Evolutionary conservation across 768 basidiomycete genomes (phyloP), one percentile per base, ranked within the genome.

Genomic region (Podaxis pistillaris): DNA sequence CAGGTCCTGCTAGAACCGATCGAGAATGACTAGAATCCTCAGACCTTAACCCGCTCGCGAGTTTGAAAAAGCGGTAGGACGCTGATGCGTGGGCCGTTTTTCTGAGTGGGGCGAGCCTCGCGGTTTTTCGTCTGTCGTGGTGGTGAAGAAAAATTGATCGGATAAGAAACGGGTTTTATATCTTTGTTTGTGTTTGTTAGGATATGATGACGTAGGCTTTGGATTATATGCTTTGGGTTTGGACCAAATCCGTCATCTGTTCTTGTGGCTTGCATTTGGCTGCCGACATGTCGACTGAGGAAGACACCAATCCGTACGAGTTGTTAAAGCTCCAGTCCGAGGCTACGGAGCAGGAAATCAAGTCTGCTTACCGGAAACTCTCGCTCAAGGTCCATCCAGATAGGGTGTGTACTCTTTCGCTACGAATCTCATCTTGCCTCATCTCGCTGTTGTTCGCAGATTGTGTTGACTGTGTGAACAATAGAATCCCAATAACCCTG

Each of bases 331-430:
- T 93, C 33, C 76, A 78, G 5, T 68, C 79, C 44, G 90, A 91
- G 65, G 81, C 88, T 17, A 88, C 88, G 33, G 91, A 93, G 63
- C 82, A 85, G 56, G 91, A 93, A 65, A 90, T 94, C 58, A 82
- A 84, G 62, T 90, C 86, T 2, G 91, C 92, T 0, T 94, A 93
- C 67, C 83, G 92, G 44, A 81, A 90, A 63, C 80, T 85, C 30
- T 93, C 93, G 1, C 80, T 92, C 68, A 93, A 92, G 76, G 90
- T 93, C 38, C 93, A 94, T 75, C 93, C 93, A 30, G 93, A 94
- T 70, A 84, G 91, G 70, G 92, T 92, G 66, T 65, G 84, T 81
- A 46, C 17, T 36, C 28, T 46, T 22, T 47, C 19, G 46, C 22
- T 26, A n/a, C 51, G 24, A 13, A 47, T 58, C 56, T 53, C 58